A percentile compares a stretch with the other conserved stretches of the same genome.
phyloP scores from a whole-genome alignment of 306 rosid species.

The Cicer cuneatum region DNA sequence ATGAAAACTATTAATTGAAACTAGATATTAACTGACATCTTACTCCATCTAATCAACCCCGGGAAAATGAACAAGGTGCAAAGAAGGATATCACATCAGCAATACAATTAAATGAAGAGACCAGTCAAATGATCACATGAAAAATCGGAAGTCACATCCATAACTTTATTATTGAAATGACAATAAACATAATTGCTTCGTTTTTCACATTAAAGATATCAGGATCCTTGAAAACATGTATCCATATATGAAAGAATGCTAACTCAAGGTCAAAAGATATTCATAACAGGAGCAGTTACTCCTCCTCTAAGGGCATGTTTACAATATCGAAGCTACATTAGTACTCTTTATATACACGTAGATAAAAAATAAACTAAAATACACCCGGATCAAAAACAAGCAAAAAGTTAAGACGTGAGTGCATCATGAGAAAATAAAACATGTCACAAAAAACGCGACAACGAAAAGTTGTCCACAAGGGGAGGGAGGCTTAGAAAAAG shows the following conservation, averaged over 20 bases:
- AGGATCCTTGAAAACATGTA: slow-evolving; percentile 36
- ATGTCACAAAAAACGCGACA: neutral
- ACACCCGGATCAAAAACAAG: no score
- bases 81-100: slow-evolving; percentile 15
- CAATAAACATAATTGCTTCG: slow-evolving; percentile 18
- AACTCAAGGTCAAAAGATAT: slow-evolving; percentile 23
- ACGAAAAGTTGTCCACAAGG: neutral
- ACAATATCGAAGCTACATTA: slow-evolving; percentile 31
- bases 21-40: slow-evolving; percentile 26
- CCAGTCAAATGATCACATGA: slow-evolving; percentile 6
- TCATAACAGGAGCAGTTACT: slow-evolving; percentile 14
- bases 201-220: slow-evolving; percentile 23
- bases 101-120: slow-evolving; percentile 21
- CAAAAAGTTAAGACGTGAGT: neutral
- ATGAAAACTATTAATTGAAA: slow-evolving; percentile 8
- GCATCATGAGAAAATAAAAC: slow-evolving; percentile 24
- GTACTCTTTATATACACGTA: slow-evolving; percentile 1
- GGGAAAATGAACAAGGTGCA: slow-evolving; percentile 18
- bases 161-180: slow-evolving; percentile 22
- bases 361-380: slow-evolving; percentile 18
- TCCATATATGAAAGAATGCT: slow-evolving; percentile 16
- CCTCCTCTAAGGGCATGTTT: neutral
- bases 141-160: slow-evolving; percentile 26
- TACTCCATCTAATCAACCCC: slow-evolving; percentile 22
- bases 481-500: neutral